These are phyloP conservation scores for Microstroma glucosiphilum DNA, from an alignment of 1,284 basidiomycete species.

Conservation along the genomic window DNA sequence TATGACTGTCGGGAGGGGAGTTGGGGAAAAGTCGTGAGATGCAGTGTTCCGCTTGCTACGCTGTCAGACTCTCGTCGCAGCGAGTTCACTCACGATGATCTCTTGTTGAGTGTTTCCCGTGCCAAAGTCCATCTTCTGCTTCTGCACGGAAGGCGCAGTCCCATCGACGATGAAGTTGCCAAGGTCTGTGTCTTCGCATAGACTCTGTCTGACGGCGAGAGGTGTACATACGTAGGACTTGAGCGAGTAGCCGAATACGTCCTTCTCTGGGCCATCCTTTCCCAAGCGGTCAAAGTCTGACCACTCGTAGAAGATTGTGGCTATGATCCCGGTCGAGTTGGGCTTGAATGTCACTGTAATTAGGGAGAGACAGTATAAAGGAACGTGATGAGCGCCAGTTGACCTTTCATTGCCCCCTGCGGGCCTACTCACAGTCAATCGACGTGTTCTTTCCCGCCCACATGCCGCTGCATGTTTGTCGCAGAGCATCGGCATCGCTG, in stretches of 20 bases:
- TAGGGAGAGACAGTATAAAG: background rate
- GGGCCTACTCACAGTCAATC: slow-evolving; percentile 68
- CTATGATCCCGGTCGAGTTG: slow-evolving; percentile 74
- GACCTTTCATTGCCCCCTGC: background rate
- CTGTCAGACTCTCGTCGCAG: slow-evolving; percentile 10
- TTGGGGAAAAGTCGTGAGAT: background rate
- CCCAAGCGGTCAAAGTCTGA: slow-evolving; percentile 76
- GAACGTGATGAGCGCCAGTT: background rate
- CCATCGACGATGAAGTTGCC: slow-evolving; percentile 40
- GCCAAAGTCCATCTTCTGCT: slow-evolving; percentile 34
- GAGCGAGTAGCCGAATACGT: slow-evolving; percentile 44
- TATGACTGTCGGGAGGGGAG: slow-evolving; percentile 54
- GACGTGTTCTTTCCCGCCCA: slow-evolving; percentile 71
- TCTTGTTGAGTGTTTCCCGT: slow-evolving; percentile 4
- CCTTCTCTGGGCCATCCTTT: slow-evolving; percentile 51
- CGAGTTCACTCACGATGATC: background rate
- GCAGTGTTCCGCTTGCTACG: no score
- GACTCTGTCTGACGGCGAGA: slow-evolving; percentile 21
- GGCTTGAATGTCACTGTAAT: slow-evolving; percentile 70
- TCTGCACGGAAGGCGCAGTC: slow-evolving; percentile 21
- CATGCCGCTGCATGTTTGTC: slow-evolving; percentile 93
- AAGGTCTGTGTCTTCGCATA: slow-evolving; percentile 28
- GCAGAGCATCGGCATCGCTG: slow-evolving; percentile 58
- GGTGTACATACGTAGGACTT: slow-evolving; percentile 63
- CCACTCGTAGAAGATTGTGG: slow-evolving; percentile 95